Conservation (phyloP, 345 rosid species). For the Geranium brycei region DNA sequence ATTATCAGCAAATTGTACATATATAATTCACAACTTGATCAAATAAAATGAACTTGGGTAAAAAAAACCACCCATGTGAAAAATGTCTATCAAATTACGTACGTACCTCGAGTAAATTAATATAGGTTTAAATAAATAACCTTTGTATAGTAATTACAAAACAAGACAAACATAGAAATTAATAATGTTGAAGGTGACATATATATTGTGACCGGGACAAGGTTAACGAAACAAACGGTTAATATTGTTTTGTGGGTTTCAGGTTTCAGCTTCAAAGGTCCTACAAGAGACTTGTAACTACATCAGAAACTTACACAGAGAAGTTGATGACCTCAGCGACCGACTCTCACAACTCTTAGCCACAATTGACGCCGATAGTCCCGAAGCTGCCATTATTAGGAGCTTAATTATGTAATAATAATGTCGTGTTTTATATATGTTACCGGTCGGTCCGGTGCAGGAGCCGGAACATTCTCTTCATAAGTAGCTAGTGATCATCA, state of each 20-base stretch:
- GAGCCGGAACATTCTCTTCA: not conserved
- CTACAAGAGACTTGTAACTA: slow-evolving; percentile 94
- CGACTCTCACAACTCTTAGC: slow-evolving; percentile 73
- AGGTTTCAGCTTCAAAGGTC: slow-evolving; percentile 88
- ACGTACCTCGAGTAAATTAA: too few relatives aligned
- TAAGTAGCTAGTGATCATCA: not conserved
- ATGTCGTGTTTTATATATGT: too few relatives aligned
- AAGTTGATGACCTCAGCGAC: slow-evolving; percentile 82
- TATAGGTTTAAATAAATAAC: too few relatives aligned
- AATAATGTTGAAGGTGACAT: not conserved
- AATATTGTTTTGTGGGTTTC: not conserved
- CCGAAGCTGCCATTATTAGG: slow-evolving; percentile 88
- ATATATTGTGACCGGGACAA: not conserved
- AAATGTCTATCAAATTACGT: too few relatives aligned
- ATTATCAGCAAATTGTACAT: too few relatives aligned
- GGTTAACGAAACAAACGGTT: not conserved
- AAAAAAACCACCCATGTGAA: too few relatives aligned
- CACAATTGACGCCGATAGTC: slow-evolving; percentile 70
- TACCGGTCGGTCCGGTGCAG: not conserved
- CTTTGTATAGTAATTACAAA: too few relatives aligned
- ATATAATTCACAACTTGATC: too few relatives aligned
- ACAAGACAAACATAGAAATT: too few relatives aligned
- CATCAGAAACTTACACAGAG: slow-evolving; percentile 72
- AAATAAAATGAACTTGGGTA: too few relatives aligned
- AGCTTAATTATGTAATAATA: slow-evolving; percentile 54